Percentiles rank a stretch among this genome's conserved stretches.
Evolutionary conservation across 306 rosid genomes (phyloP).

Genomic region (Trichosanthes truncata): DNA sequence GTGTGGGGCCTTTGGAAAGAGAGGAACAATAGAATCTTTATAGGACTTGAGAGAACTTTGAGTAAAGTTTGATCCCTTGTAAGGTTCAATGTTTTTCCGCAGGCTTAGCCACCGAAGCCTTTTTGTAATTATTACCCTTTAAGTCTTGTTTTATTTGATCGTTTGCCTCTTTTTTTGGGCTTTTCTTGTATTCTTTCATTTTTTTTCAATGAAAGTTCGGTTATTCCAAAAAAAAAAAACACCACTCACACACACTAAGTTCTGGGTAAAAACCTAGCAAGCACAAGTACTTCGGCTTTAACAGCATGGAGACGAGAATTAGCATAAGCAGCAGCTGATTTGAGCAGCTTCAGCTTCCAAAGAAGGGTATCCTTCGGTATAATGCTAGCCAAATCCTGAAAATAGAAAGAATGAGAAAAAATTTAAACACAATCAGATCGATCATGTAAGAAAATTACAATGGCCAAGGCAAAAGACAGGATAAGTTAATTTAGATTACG

Average conservation of each 20-base stretch:
- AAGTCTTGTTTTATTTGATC: background rate
- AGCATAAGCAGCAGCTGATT: slow-evolving; percentile 80
- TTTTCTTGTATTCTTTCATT: background rate
- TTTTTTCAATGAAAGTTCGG: background rate
- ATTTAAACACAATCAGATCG: background rate
- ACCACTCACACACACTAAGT: background rate
- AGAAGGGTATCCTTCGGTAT: slow-evolving; percentile 71
- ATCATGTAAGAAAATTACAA: background rate
- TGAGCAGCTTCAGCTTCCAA: slow-evolving; percentile 91
- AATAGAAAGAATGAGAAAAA: slow-evolving; percentile 13
- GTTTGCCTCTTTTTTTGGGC: background rate
- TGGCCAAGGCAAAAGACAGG: background rate
- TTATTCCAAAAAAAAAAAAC: background rate
- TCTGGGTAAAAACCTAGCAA: slow-evolving; percentile 62
- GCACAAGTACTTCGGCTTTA: slow-evolving; percentile 86
- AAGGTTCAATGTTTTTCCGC: background rate
- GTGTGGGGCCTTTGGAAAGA: background rate
- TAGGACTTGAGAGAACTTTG: background rate
- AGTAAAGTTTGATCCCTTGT: background rate
- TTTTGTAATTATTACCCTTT: background rate
- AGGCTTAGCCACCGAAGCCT: background rate
- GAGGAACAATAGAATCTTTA: background rate
- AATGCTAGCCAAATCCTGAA: slow-evolving; percentile 56
- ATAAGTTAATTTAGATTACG: background rate
- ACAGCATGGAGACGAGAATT: slow-evolving; percentile 96